These are phyloP conservation scores for Oryza meyeriana DNA, from an alignment of 176 grass and related monocot genomes.

Conservation along the genomic window DNA sequence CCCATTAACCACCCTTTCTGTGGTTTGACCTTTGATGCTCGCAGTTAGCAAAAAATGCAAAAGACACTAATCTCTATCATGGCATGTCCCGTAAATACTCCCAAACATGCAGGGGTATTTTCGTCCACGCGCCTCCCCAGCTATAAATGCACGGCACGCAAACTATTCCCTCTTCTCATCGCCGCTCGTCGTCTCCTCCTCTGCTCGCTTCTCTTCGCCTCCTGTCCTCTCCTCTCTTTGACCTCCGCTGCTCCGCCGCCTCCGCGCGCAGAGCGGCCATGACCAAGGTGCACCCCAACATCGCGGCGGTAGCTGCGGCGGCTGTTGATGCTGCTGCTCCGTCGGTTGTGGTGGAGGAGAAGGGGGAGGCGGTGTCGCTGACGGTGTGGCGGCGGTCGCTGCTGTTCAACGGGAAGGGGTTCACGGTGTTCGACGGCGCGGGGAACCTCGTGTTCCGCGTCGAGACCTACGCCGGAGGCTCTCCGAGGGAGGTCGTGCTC, in stretches of 20 bases:
- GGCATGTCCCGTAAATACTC: neutral
- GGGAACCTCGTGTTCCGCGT: constrained; percentile 54
- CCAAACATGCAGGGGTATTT: neutral
- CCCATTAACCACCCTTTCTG: neutral
- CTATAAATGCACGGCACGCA: constrained; percentile 30
- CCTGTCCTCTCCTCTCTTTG: neutral
- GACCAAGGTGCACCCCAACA: constrained; percentile 51
- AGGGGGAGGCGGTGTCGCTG: constrained; percentile 27
- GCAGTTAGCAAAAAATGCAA: neutral
- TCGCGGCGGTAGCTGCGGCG: neutral
- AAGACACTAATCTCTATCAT: neutral
- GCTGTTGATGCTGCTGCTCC: neutral
- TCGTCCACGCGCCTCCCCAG: neutral
- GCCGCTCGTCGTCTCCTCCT: neutral
- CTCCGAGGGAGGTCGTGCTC: constrained; percentile 51
- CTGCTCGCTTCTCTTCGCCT: neutral
- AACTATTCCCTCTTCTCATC: neutral
- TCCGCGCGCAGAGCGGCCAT: neutral
- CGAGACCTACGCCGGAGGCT: constrained; percentile 47
- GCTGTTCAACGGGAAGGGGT: constrained; percentile 57
- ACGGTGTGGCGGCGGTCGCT: constrained; percentile 57
- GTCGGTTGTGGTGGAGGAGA: neutral
- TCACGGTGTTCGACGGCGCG: constrained; percentile 45
- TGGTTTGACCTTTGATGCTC: neutral
- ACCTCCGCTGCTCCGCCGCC: neutral